Conservation (phyloP, 768 basidiomycete genomes). For the Macrolepiota fuliginosa region DNA sequence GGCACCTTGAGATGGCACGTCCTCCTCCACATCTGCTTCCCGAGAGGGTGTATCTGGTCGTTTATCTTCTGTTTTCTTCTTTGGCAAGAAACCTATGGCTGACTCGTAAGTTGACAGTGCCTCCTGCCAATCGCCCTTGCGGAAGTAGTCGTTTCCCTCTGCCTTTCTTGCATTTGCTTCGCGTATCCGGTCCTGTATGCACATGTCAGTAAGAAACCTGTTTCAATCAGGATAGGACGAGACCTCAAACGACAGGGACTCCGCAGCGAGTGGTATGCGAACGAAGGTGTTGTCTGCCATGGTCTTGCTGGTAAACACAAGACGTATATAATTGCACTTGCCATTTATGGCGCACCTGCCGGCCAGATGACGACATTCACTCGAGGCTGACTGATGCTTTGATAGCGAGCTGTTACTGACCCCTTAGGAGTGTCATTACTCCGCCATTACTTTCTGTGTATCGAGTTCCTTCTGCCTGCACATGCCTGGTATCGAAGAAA, state of each 20-base stretch:
- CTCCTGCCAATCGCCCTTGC: conserved; percentile 59
- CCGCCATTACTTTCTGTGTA: too few species aligned
- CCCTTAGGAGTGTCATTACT: too few species aligned
- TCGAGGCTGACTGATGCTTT: too few species aligned
- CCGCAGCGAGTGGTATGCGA: conserved; percentile 1
- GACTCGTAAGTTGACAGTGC: conserved; percentile 70
- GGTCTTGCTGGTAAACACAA: not conserved
- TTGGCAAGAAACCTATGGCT: conserved; percentile 68
- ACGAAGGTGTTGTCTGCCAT: not conserved
- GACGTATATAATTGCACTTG: not conserved
- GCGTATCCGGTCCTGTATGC: conserved; percentile 18
- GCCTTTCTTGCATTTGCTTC: conserved; percentile 62
- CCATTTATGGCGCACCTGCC: not conserved
- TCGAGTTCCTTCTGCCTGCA: too few species aligned
- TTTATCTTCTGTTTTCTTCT: conserved; percentile 24
- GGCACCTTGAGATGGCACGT: conserved; percentile 19
- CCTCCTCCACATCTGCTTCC: conserved; percentile 15
- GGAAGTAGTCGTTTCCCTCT: conserved; percentile 76
- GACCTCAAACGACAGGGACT: conserved; percentile 5
- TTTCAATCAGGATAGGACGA: not conserved
- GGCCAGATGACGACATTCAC: not conserved
- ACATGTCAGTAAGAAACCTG: not conserved
- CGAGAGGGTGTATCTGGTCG: not conserved
- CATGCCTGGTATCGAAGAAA: conserved; percentile 41
- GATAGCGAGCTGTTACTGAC: too few species aligned